These are phyloP conservation scores for Candida broadrunensis DNA, from an alignment of 805 yeast species.

Conservation along the genomic window DNA sequence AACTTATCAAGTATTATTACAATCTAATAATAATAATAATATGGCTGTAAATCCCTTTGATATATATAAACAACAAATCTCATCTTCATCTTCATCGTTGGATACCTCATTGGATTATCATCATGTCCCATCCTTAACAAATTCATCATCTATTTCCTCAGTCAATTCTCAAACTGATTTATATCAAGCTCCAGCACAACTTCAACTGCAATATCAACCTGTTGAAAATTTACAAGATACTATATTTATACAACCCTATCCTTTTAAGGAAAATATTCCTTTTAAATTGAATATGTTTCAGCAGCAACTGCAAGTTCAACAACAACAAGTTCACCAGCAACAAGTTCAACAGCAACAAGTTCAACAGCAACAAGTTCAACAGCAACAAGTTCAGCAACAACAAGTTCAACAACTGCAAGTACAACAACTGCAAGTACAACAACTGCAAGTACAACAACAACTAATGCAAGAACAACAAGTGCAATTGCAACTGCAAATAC, in stretches of 20 bases:
- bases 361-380: background rate
- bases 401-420: no score
- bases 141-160: background rate
- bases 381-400: no score
- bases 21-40: background rate
- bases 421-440: background rate
- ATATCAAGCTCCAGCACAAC: background rate
- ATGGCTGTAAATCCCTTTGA: background rate
- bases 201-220: background rate
- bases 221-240: background rate
- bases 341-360: no score
- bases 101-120: background rate
- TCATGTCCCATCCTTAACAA: background rate
- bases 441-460: background rate
- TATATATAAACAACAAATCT: background rate
- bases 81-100: background rate
- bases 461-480: no score
- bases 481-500: no score
- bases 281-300: background rate
- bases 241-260: background rate
- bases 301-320: no score
- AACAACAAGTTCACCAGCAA: no score
- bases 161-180: background rate
- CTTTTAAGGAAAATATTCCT: background rate
- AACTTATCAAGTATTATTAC: no score